Conservation (phyloP, 2,329 filamentous ascomycete genomes). For the Verticillium tricorpus region DNA sequence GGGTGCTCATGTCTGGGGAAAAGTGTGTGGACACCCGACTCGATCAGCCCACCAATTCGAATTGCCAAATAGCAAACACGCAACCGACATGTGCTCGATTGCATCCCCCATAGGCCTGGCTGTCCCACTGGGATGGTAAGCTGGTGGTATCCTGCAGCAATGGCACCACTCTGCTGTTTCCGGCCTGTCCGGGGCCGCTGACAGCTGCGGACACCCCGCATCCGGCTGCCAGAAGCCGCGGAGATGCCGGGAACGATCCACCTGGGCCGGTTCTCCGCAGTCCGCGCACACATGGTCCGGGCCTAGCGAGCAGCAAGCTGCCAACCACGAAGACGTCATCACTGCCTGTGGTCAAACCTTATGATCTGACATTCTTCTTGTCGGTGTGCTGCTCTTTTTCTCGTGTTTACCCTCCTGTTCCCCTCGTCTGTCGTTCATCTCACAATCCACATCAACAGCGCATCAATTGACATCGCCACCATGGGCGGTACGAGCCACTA, state of each 20-base stretch:
- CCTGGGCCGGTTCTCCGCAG: neutral
- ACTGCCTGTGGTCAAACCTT: neutral
- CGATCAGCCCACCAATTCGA: too few species aligned
- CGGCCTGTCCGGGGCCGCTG: neutral
- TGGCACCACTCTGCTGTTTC: neutral
- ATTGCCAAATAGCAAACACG: too few species aligned
- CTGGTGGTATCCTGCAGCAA: neutral
- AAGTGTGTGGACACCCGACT: too few species aligned
- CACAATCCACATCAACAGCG: neutral
- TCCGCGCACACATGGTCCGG: neutral
- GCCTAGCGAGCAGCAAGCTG: neutral
- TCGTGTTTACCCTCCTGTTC: neutral
- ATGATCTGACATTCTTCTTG: neutral
- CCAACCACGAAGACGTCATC: neutral
- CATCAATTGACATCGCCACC: neutral
- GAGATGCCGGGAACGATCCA: neutral
- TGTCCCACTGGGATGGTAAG: neutral
- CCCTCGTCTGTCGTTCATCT: neutral
- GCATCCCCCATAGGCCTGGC: neutral
- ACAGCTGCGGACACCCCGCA: neutral
- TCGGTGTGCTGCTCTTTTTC: neutral
- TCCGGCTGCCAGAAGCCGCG: neutral
- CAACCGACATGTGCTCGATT: too few species aligned
- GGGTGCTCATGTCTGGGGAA: too few species aligned
- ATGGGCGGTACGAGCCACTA: conserved; percentile 9